Evolutionary conservation across 2,329 filamentous ascomycete genomes (phyloP).

Genomic region (Alternaria triticimaculans): DNA sequence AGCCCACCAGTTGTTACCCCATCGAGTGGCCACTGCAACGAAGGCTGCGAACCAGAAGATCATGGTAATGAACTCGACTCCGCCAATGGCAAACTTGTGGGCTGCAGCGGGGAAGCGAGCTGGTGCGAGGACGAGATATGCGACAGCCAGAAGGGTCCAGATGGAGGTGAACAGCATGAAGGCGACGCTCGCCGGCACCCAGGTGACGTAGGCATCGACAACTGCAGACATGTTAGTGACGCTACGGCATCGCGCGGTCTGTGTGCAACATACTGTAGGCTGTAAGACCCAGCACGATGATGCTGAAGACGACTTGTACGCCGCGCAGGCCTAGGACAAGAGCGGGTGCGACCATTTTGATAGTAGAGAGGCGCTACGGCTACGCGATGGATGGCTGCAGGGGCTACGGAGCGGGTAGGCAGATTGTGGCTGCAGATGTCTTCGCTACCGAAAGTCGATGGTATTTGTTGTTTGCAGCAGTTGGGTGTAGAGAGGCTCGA

Average conservation of each 20-base stretch:
- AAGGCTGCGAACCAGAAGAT: slow-evolving; percentile 93
- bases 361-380: neutral
- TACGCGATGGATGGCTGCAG: slow-evolving; percentile 2
- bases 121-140: slow-evolving; percentile 75
- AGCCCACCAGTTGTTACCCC: slow-evolving; percentile 63
- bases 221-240: slow-evolving; percentile 37
- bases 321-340: slow-evolving; percentile 69
- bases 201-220: slow-evolving; percentile 57
- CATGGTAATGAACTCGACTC: slow-evolving; percentile 74
- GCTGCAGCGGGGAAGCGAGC: slow-evolving; percentile 65
- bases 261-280: slow-evolving; percentile 68
- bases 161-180: slow-evolving; percentile 82
- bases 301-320: slow-evolving; percentile 70
- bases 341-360: slow-evolving; percentile 32
- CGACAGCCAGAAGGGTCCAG: slow-evolving; percentile 73
- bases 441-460: neutral
- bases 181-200: slow-evolving; percentile 65
- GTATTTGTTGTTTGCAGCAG: neutral
- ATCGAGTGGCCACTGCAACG: slow-evolving; percentile 73
- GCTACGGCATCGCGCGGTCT: neutral
- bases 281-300: slow-evolving; percentile 80
- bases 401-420: slow-evolving; percentile 2
- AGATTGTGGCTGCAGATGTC: slow-evolving; percentile 2
- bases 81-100: slow-evolving; percentile 72
- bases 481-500: neutral